These are phyloP conservation scores for Nosema muscidifuracis DNA, from an alignment of 371 early-diverging fungal species.

Conservation along the genomic window DNA sequence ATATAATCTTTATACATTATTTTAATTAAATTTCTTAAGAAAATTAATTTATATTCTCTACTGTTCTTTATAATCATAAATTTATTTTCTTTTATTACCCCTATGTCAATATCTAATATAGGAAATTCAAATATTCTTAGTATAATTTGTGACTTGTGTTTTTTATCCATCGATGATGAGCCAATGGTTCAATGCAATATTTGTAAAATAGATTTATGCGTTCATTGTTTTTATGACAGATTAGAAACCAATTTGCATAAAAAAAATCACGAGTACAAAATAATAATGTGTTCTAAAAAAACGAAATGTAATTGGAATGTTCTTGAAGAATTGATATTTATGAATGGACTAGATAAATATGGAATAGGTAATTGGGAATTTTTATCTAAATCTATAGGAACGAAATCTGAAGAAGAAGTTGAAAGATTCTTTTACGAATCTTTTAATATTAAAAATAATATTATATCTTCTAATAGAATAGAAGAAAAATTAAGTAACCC, in stretches of 20 bases:
- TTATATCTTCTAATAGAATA: constrained; percentile 67
- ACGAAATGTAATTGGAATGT: constrained; percentile 81
- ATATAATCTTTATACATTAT: too few relatives aligned
- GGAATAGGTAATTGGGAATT: constrained; percentile 95
- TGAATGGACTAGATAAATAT: constrained; percentile 78
- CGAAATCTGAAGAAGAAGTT: constrained; percentile 75
- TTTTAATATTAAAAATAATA: constrained; percentile 69
- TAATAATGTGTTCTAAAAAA: constrained; percentile 72
- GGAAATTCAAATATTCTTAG: not conserved
- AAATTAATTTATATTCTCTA: too few relatives aligned
- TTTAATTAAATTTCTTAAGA: too few relatives aligned
- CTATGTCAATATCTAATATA: constrained; percentile 7
- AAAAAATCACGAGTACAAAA: constrained; percentile 74
- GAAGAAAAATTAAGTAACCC: constrained; percentile 14
- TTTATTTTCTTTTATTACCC: too few relatives aligned
- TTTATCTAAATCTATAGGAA: constrained; percentile 79
- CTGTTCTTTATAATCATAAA: too few relatives aligned
- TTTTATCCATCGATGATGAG: constrained; percentile 19
- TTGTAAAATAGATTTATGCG: constrained; percentile 87
- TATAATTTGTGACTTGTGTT: constrained; percentile 56
- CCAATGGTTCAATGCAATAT: constrained; percentile 71
- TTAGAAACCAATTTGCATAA: constrained; percentile 74
- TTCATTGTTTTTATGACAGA: constrained; percentile 78
- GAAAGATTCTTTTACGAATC: constrained; percentile 78
- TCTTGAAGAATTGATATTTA: constrained; percentile 84